These are phyloP conservation scores for Didymella pinodella DNA, from an alignment of 2,329 filamentous ascomycete species.

Conservation along the genomic window DNA sequence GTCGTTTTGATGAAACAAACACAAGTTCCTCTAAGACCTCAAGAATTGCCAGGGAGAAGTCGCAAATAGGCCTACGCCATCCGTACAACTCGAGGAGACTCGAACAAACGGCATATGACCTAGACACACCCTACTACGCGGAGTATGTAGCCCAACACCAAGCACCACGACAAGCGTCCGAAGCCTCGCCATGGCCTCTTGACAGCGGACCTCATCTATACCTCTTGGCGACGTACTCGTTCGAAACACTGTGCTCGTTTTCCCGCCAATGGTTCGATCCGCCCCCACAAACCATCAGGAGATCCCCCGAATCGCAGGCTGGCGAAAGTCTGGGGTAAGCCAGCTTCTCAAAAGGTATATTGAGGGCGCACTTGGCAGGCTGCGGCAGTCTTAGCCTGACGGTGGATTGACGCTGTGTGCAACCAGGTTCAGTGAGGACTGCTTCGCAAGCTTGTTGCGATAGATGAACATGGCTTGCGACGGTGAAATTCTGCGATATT, in stretches of 20 bases:
- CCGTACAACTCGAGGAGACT: neutral
- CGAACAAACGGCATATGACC: neutral
- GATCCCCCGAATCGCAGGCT: conserved; percentile 2
- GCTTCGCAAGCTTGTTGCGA: neutral
- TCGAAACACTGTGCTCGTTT: conserved; percentile 1
- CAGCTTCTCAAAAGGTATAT: neutral
- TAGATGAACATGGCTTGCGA: neutral
- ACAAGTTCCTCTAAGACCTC: neutral
- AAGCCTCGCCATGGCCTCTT: conserved; percentile 9
- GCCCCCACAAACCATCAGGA: neutral
- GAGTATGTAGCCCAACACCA: neutral
- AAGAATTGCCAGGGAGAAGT: neutral
- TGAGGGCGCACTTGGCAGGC: conserved; percentile 6
- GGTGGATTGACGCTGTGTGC: neutral
- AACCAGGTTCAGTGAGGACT: neutral
- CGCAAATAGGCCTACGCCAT: neutral
- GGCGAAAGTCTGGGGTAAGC: conserved; percentile 2
- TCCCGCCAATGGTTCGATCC: conserved; percentile 8
- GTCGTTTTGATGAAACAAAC: too few species aligned
- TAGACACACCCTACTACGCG: neutral
- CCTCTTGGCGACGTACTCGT: conserved; percentile 1
- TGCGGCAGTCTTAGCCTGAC: neutral
- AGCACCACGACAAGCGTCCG: conserved; percentile 4
- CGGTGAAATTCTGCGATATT: conserved; percentile 8
- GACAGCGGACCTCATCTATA: conserved; percentile 6